Base-by-base conservation (phyloP, 768 basidiomycete genomes). In the Auriculariales sp. region DNA sequence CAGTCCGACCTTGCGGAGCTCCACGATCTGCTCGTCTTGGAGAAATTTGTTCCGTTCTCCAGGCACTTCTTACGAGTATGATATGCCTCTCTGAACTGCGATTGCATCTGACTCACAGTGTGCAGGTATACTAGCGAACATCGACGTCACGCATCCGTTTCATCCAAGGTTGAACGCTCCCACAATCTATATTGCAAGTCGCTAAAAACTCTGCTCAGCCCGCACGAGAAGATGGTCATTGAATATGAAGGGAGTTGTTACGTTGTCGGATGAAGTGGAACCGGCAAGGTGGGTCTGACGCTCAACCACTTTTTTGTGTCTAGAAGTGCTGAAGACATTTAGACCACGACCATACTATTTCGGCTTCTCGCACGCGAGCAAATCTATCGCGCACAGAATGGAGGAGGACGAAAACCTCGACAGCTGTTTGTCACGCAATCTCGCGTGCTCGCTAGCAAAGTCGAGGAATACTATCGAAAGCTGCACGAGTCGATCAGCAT, bases 261-360 rank as follows among this genome's bases (percentile, higher is more conserved):
- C 62, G 88, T 86, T 68, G 97, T 97, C 59, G 94, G 94, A 52
- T 87, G 92, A 55, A 89, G 83, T 64, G 94, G 94, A 28, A 86
- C 89, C 0, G 83, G 83, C 82, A 82, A 55, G 11, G 69, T 25
- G 9, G 15, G n/a, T n/a, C n/a, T n/a, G n/a, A n/a, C n/a, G n/a
- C n/a, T n/a, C n/a, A n/a, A n/a, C n/a, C n/a, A n/a, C n/a, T 25
- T 17, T 15, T n/a, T 7, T 3, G 4, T 12, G 17, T 24, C 3
- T 54, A 83, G 83, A 1, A 84, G 69, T n/a, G n/a, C n/a, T n/a
- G n/a, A n/a, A n/a, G n/a, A n/a, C n/a, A n/a, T n/a, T n/a, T n/a
- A 84, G 69, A 85, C 81, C 0, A 85, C 83, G 0, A 79, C 81
- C 0, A 83, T 86, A 71, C 64, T 86, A 1, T 81, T 79, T 66